Percentiles rank a stretch among this genome's conserved stretches.
phyloP scores from a whole-genome alignment of 1,139 yeast genomes.

The Blastobotrys illinoisensis region DNA sequence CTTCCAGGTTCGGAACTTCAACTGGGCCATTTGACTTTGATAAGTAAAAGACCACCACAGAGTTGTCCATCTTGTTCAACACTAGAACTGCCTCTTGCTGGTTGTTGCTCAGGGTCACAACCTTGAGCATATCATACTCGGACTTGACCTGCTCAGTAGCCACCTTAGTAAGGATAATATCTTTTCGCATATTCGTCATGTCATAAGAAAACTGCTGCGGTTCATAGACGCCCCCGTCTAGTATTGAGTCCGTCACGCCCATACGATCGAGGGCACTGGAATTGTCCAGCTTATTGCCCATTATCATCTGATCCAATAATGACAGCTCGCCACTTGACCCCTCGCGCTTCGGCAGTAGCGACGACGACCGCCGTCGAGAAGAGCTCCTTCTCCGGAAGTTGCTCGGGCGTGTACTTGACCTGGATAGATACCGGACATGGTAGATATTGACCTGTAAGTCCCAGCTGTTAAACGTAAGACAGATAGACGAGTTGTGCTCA shows the following conservation, averaged over 20 bases:
- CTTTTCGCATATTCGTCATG: constrained; percentile 44
- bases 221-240: constrained; percentile 14
- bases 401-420: constrained; percentile 11
- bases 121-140: constrained; percentile 9
- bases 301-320: neutral
- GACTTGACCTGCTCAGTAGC: neutral
- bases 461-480: constrained; percentile 23
- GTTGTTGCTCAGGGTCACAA: constrained; percentile 20
- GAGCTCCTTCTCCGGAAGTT: constrained; percentile 17
- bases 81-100: constrained; percentile 50
- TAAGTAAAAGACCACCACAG: constrained; percentile 22
- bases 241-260: constrained; percentile 13
- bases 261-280: constrained; percentile 20
- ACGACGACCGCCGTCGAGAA: constrained; percentile 17
- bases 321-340: constrained; percentile 15
- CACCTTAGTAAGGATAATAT: constrained; percentile 59
- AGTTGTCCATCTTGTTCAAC: constrained; percentile 25
- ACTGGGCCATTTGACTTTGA: constrained; percentile 19
- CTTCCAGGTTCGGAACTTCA: constrained; percentile 22
- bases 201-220: constrained; percentile 13
- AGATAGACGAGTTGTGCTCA: constrained; percentile 19
- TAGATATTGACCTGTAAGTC: constrained; percentile 21
- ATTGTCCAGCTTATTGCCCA: constrained; percentile 13
- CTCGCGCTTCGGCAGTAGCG: constrained; percentile 11
- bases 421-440: constrained; percentile 22